Evolutionary conservation across 305 asterid genomes (phyloP), one percentile per base, ranked within the genome.

Genomic region (Fraxinus greggii): DNA sequence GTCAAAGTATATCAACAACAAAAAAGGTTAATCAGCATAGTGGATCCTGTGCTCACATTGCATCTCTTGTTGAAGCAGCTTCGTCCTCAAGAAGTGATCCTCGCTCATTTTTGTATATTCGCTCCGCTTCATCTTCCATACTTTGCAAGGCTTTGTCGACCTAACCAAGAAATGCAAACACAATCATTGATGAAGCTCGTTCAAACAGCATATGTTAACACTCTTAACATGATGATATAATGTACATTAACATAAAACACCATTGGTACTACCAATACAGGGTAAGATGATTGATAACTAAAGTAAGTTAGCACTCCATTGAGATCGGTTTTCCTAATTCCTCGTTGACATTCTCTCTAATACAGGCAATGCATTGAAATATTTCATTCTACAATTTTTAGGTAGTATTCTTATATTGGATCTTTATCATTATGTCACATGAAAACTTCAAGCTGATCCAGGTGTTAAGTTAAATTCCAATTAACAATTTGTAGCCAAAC

Each of bases 41-140:
- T 73, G 77, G 56, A 67, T 40, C 80, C n/a, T 51, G 26, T 48
- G 77, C 95, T 89, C 85, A 95, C 98, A 95, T 92, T 83, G 98
- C 95, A 89, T 96, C 98, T 86, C 98, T 88, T 75, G 98, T 91
- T n/a, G 93, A 90, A 70, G 98, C 97, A 88, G 97, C 97, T 86
- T 94, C 98, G 77, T 94, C 99, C 84, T 92, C 98, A 82, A 92
- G 95, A 88, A 96, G 95, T 81, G 87, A 51, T 73, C 93, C 97
- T 23, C 89, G 95, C 83, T 94, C 98, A 81, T 96, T 95, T 85
- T 91, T 91, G 89, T 93, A 96, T 82, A 94, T 90, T 45, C 88
- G 88, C 76, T 91, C 97, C 78, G 97, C 97, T 90, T 93, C 98
- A 76, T 88, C 92, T 87, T 93, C 98, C 92, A 95, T 90, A 81